Percentiles rank a stretch among this genome's conserved stretches.
phyloP scores from a whole-genome alignment of 257 asterid genomes.

The Thymus quinquecostatus region DNA sequence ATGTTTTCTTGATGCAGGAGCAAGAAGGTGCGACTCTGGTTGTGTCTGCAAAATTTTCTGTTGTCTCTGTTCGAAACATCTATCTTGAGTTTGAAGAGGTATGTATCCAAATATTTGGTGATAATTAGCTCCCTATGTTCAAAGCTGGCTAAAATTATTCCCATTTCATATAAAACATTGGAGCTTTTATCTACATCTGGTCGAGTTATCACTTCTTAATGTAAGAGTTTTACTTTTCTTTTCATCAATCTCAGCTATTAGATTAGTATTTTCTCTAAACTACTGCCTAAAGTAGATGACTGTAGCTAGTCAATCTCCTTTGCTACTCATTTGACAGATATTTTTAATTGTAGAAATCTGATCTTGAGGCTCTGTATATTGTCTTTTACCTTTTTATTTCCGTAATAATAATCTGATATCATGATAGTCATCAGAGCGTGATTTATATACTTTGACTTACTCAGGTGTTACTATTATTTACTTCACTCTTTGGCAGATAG shows the following conservation, averaged over 20 bases:
- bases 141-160: neutral
- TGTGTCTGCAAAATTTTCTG: conserved; percentile 82
- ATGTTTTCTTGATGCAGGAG: conserved; percentile 55
- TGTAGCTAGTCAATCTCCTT: conserved; percentile 1
- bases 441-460: neutral
- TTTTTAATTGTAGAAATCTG: neutral
- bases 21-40: conserved; percentile 87
- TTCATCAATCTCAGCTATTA: conserved; percentile 6
- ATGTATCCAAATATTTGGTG: conserved; percentile 25
- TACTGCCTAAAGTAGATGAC: neutral
- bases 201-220: neutral
- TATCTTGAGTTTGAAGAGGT: conserved; percentile 91
- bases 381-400: conserved; percentile 7
- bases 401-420: conserved; percentile 9
- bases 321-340: conserved; percentile 1
- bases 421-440: conserved; percentile 8
- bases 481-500: conserved; percentile 55
- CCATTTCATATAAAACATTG: neutral
- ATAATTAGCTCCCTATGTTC: neutral
- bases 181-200: neutral
- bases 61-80: conserved; percentile 72
- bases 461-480: neutral
- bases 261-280: neutral
- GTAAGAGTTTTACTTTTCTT: neutral
- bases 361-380: neutral